A percentile compares a stretch with the other conserved stretches of the same genome.
Evolutionary conservation across 768 basidiomycete genomes (phyloP).

Genomic region (Erythrobasidium yunnanense): DNA sequence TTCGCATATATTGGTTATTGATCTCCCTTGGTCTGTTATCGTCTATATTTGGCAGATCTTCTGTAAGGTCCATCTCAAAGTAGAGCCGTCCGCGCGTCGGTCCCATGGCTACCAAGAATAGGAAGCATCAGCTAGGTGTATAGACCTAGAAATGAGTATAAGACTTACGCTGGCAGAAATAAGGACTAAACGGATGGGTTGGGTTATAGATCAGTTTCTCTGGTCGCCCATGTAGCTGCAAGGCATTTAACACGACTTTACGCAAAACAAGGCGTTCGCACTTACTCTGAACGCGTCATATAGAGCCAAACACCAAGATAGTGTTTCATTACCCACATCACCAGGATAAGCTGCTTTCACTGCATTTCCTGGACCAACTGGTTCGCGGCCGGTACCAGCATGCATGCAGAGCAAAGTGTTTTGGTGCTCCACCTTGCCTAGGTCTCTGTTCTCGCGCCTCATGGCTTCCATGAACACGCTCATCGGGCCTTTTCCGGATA

Average conservation of each 20-base stretch:
- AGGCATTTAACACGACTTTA: no score
- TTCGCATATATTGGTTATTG: neutral
- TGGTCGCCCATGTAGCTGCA: conserved; percentile 79
- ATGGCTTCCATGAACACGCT: conserved; percentile 3
- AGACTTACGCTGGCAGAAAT: conserved; percentile 57
- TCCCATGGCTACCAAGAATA: neutral
- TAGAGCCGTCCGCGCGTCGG: conserved; percentile 20
- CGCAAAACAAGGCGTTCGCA: conserved; percentile 1
- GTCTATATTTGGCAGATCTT: conserved; percentile 5
- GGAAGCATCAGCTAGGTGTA: neutral
- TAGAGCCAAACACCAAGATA: conserved; percentile 36
- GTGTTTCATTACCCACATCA: conserved; percentile 29
- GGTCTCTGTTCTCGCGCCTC: conserved; percentile 19
- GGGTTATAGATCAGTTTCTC: conserved; percentile 80
- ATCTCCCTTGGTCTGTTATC: conserved; percentile 12
- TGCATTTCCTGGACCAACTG: conserved; percentile 5
- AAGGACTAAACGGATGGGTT: conserved; percentile 64
- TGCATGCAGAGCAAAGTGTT: conserved; percentile 5
- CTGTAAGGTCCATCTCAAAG: conserved; percentile 12
- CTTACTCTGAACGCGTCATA: conserved; percentile 36
- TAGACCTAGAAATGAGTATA: neutral
- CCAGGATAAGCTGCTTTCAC: neutral
- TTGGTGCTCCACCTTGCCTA: conserved; percentile 3
- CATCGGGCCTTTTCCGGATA: neutral
- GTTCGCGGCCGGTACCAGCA: conserved; percentile 4